Conservation (phyloP, 345 rosid species). For the Salix koriyanagi region DNA sequence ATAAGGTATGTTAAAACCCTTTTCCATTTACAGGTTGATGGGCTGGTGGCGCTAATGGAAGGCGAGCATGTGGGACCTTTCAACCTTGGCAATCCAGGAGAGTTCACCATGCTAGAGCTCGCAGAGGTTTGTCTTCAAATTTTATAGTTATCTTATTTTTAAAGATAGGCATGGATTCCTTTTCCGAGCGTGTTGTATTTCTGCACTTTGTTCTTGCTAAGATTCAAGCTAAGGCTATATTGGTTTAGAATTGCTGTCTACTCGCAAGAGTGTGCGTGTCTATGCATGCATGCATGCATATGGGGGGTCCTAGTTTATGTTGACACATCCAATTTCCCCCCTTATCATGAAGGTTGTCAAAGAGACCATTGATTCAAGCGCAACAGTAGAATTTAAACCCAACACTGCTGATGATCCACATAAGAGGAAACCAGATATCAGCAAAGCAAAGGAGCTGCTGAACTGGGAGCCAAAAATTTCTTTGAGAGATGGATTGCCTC, state of each 20-base stretch:
- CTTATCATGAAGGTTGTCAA: slow-evolving; percentile 60
- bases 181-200: neutral
- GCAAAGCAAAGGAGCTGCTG: slow-evolving; percentile 80
- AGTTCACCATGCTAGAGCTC: slow-evolving; percentile 95
- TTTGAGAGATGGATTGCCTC: slow-evolving; percentile 81
- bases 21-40: slow-evolving; percentile 62
- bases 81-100: slow-evolving; percentile 97
- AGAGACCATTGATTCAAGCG: slow-evolving; percentile 88
- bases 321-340: neutral
- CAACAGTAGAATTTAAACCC: slow-evolving; percentile 78
- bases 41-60: slow-evolving; percentile 88
- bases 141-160: neutral
- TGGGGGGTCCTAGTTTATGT: neutral
- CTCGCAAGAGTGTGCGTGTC: neutral
- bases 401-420: slow-evolving; percentile 98
- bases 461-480: slow-evolving; percentile 93
- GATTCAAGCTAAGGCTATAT: neutral
- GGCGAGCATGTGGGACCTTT: slow-evolving; percentile 91
- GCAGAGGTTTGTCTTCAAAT: slow-evolving; percentile 65
- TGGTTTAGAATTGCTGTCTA: neutral
- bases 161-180: neutral
- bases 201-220: neutral
- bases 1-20: neutral
- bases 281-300: neutral
- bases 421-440: slow-evolving; percentile 89